Evolutionary conservation across 2,329 filamentous ascomycete genomes (phyloP).

Genomic region (Neurospora sp.): DNA sequence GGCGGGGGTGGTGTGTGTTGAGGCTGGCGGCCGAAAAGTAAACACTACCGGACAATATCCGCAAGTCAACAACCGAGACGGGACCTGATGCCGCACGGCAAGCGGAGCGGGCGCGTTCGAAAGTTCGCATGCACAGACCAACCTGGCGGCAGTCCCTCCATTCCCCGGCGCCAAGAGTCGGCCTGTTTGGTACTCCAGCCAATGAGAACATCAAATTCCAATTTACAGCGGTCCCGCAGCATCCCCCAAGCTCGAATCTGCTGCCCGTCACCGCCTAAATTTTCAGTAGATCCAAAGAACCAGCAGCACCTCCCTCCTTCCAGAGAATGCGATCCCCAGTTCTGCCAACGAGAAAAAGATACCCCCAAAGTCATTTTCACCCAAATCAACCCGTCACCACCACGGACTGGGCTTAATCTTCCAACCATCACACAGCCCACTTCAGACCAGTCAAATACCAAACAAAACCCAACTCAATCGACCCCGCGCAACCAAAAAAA

Average conservation of each 20-base stretch:
- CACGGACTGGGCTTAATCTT: too few species aligned
- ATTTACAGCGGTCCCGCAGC: conserved; percentile 5
- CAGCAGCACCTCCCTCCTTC: not conserved
- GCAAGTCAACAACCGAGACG: conserved; percentile 4
- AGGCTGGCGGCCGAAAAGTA: conserved; percentile 4
- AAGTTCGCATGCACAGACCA: conserved; percentile 13
- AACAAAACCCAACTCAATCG: conserved; percentile 2
- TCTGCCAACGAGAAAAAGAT: not conserved
- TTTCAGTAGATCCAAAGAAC: conserved; percentile 8
- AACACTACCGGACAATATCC: not conserved
- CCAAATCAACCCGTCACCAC: too few species aligned
- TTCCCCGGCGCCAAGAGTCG: not conserved
- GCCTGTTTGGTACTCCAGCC: not conserved
- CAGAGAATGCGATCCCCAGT: not conserved
- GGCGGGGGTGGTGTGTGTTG: conserved; percentile 8
- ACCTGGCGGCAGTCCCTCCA: not conserved
- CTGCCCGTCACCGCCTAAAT: conserved; percentile 17
- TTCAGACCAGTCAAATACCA: not conserved
- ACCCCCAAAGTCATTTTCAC: conserved; percentile 1
- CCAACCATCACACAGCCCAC: too few species aligned
- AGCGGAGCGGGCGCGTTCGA: conserved; percentile 4
- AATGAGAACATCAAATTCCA: conserved; percentile 1
- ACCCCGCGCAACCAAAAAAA: not conserved
- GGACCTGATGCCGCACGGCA: not conserved
- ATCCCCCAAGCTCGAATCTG: conserved; percentile 8